Percentiles rank a stretch among this genome's conserved stretches.
These are phyloP conservation scores for Cylindrodendrum hubeiense DNA, from an alignment of 2,329 filamentous ascomycete genomes.

Conservation along the genomic window DNA sequence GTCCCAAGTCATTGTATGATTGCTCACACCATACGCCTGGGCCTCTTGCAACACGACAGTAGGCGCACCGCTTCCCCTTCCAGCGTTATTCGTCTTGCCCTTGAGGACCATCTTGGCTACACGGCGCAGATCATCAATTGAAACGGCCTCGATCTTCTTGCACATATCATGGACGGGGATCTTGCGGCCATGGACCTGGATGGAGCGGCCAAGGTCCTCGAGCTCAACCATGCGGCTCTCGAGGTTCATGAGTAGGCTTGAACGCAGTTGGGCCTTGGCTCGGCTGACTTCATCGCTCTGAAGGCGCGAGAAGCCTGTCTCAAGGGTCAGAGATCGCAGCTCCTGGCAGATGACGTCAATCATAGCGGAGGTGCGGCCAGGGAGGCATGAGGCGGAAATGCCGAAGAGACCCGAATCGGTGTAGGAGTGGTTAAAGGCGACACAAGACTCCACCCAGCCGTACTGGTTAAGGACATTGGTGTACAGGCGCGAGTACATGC, in stretches of 20 bases:
- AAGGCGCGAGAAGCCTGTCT: constrained; percentile 79
- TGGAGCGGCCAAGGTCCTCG: constrained; percentile 93
- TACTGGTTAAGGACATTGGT: constrained; percentile 98
- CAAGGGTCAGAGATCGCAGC: constrained; percentile 81
- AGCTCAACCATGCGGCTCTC: constrained; percentile 98
- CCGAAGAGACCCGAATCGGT: constrained; percentile 96
- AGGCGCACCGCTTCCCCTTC: constrained; percentile 85
- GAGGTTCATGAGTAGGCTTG: constrained; percentile 94
- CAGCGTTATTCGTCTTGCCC: constrained; percentile 80
- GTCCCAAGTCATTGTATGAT: constrained; percentile 82
- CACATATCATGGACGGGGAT: constrained; percentile 96
- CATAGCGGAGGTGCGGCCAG: constrained; percentile 83
- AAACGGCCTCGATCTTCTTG: constrained; percentile 83
- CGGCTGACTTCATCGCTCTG: constrained; percentile 84
- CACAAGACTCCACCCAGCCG: constrained; percentile 95
- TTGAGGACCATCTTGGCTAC: constrained; percentile 85
- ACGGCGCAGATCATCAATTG: constrained; percentile 81
- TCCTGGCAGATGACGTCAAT: constrained; percentile 96
- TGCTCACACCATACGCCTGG: constrained; percentile 76
- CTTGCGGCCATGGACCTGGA: constrained; percentile 96
- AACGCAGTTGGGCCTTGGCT: constrained; percentile 96
- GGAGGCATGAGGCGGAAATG: constrained; percentile 88
- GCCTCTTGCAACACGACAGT: constrained; percentile 97
- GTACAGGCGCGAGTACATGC: constrained; percentile 98
- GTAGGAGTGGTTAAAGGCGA: constrained; percentile 98